These are phyloP conservation scores for Boletus fagicola DNA, from an alignment of 768 basidiomycete genomes.

Conservation along the genomic window DNA sequence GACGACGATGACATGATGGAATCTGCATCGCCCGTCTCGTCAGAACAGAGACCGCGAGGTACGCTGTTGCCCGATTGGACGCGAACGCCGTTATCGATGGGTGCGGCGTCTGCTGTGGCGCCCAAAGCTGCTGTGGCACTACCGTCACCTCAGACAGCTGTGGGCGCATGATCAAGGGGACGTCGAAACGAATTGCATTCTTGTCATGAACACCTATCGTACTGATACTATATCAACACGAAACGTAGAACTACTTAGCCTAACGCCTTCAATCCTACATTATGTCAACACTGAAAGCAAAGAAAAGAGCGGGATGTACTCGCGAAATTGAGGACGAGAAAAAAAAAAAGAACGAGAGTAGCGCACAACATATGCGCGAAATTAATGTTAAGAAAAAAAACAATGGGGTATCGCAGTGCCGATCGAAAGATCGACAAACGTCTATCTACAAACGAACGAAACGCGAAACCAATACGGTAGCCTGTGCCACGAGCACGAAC, in stretches of 20 bases:
- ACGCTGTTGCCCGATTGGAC: conserved; percentile 84
- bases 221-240: conserved; percentile 6
- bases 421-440: background rate
- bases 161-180: conserved; percentile 34
- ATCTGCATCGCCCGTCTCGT: conserved; percentile 6
- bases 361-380: background rate
- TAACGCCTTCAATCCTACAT: conserved; percentile 10
- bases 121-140: conserved; percentile 7
- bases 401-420: background rate
- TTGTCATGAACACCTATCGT: conserved; percentile 8
- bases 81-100: conserved; percentile 54
- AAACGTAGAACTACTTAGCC: conserved; percentile 11
- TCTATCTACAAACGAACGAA: background rate
- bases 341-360: background rate
- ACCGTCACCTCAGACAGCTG: conserved; percentile 26
- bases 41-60: conserved; percentile 36
- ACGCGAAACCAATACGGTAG: background rate
- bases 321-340: background rate
- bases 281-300: background rate
- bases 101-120: conserved; percentile 57
- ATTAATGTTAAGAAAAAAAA: background rate
- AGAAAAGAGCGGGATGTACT: background rate
- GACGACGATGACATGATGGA: conserved; percentile 42
- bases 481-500: conserved; percentile 6
- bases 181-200: conserved; percentile 4